A percentile compares a stretch with the other conserved stretches of the same genome.
These are phyloP conservation scores for Cryphonectria radicalis DNA, from an alignment of 2,329 filamentous ascomycete genomes.

Conservation along the genomic window DNA sequence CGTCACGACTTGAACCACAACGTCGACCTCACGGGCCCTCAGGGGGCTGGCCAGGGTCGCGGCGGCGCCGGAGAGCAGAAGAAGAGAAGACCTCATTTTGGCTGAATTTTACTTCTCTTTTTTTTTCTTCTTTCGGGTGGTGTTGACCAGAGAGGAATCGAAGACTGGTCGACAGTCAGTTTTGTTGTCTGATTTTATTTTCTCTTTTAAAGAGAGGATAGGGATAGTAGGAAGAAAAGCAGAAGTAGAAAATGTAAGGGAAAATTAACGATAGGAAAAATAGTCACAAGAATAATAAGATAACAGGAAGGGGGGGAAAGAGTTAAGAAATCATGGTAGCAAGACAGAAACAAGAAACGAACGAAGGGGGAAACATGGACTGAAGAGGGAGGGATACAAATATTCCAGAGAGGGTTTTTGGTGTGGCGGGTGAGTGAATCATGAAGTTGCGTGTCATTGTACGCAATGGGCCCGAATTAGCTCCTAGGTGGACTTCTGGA, in stretches of 20 bases:
- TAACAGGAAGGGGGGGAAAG: neutral
- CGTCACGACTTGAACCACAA: constrained; percentile 41
- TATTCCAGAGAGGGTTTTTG: constrained; percentile 7
- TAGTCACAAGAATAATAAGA: neutral
- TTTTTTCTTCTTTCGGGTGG: constrained; percentile 14
- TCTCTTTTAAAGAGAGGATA: too few species aligned
- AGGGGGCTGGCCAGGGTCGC: constrained; percentile 52
- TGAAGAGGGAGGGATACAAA: neutral
- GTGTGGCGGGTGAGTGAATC: constrained; percentile 18
- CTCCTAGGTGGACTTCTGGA: neutral
- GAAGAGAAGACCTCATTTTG: constrained; percentile 55
- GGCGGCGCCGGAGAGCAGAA: constrained; percentile 51
- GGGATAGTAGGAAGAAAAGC: neutral
- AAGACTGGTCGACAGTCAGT: constrained; percentile 21
- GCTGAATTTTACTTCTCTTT: constrained; percentile 26
- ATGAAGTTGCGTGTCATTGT: constrained; percentile 18
- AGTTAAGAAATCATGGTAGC: neutral
- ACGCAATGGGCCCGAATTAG: constrained; percentile 1
- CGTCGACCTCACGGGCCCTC: constrained; percentile 46
- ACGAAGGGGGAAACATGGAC: neutral
- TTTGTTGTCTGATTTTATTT: neutral
- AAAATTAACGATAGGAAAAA: neutral
- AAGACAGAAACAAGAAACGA: constrained; percentile 13
- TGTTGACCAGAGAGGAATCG: constrained; percentile 21
- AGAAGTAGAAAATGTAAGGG: neutral